Evolutionary conservation across 202 grass and related monocot genomes (phyloP), one percentile per base, ranked within the genome.

Genomic region (Carex arenaria): DNA sequence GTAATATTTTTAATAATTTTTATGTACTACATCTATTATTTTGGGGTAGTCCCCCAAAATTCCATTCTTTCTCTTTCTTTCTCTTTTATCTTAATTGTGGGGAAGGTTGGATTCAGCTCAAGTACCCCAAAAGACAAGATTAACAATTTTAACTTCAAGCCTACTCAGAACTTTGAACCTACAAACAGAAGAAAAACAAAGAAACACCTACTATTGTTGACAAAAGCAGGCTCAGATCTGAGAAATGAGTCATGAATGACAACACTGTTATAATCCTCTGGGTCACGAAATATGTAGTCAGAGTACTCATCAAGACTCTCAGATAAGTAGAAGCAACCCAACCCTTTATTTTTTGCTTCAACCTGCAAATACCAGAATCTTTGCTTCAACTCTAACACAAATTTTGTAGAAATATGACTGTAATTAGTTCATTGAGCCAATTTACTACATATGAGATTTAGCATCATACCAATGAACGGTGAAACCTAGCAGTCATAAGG

Each of bases 291-390:
- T 90, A 98, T 91, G 79, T 89, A 91, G 47, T 98, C 92, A 85
- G 87, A 86, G 34, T 98, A 85, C 82, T 94, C 90, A 94, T 98
- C 92, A 74, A 98, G 89, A 91, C 86, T 98, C 86, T 98, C 95
- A 4, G 90, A 98, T 67, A 98, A 89, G 84, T 94, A 98, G 65
- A 98, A 98, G 83, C 92, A 98, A 70, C 95, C 92, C 10, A 98
- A 81, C 70, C 67, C 90, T 87, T 90, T 90, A 77, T 80, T 74
- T 89, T 91, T 91, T 80, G 90, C 67, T 87, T 93, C 92, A 86
- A 98, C 89, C 94, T 97, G 87, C 59, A 80, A 80, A 63, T 62
- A 64, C 52, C 19, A 65, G 42, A 64, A 45, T 64, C 32, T 62
- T 38, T 64, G 13, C 53, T 45, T 80, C 36, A 80, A 20, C 60